A percentile compares a stretch with the other conserved stretches of the same genome.
These are phyloP conservation scores for Orbilia javanica DNA, from an alignment of 2,329 filamentous ascomycete genomes.

Conservation along the genomic window DNA sequence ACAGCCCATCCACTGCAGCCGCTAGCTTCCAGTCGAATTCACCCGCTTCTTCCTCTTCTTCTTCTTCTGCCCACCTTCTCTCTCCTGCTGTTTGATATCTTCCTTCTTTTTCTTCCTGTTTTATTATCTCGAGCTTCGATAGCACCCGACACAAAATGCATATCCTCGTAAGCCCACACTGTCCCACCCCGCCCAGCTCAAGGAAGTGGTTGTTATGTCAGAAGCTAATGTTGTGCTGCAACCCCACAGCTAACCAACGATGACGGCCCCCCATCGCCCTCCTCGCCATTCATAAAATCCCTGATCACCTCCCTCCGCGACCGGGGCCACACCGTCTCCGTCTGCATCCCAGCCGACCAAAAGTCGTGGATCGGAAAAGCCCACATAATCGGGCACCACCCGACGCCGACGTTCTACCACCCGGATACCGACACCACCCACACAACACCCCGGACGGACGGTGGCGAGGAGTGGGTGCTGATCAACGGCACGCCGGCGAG, in stretches of 20 bases:
- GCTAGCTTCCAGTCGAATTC: no score
- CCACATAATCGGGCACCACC: conserved; percentile 89
- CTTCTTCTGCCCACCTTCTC: background rate
- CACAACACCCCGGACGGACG: conserved; percentile 68
- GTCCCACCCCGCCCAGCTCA: background rate
- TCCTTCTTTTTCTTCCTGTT: no score
- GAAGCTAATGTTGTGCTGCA: background rate
- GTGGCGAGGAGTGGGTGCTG: conserved; percentile 81
- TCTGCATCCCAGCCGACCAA: conserved; percentile 90
- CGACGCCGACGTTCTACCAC: conserved; percentile 87
- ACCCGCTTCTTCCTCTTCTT: background rate
- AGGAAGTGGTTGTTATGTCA: background rate
- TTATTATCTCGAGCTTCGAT: background rate
- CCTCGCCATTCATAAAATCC: conserved; percentile 83
- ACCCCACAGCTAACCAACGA: conserved; percentile 76
- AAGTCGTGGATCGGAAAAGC: conserved; percentile 99
- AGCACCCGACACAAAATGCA: conserved; percentile 28
- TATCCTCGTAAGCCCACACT: conserved; percentile 47
- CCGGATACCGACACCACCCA: conserved; percentile 74
- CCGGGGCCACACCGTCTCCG: conserved; percentile 87
- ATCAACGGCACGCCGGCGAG: conserved; percentile 84
- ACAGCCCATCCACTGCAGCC: background rate
- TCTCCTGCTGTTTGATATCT: no score
- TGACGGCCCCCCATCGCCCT: conserved; percentile 82
- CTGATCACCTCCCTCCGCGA: conserved; percentile 78